Evolutionary conservation across 1,284 basidiomycete genomes (phyloP).

Genomic region (Leccinum insolens): DNA sequence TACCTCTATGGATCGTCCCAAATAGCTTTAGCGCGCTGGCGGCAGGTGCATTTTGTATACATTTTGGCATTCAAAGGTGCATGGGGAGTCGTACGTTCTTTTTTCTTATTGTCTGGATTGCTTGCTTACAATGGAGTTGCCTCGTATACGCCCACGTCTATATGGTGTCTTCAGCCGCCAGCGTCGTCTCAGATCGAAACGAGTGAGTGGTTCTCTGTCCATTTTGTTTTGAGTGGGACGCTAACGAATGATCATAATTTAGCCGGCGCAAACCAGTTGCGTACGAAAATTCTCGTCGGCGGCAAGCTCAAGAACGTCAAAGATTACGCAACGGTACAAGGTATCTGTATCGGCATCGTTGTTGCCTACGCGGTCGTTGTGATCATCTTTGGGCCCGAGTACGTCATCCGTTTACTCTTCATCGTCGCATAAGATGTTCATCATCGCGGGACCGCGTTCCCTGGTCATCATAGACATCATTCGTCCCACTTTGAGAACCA

Average conservation of each 20-base stretch:
- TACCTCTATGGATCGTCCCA: conserved; percentile 88
- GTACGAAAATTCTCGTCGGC: conserved; percentile 52
- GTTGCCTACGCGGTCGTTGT: conserved; percentile 71
- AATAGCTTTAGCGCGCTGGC: conserved; percentile 63
- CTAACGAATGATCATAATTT: conserved; percentile 7
- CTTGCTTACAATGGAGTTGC: conserved; percentile 11
- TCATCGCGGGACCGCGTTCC: background rate
- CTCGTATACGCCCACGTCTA: conserved; percentile 22
- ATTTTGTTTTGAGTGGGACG: background rate
- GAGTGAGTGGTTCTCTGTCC: conserved; percentile 47
- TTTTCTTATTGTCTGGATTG: background rate
- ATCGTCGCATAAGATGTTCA: background rate
- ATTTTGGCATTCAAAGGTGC: conserved; percentile 84
- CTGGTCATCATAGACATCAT: conserved; percentile 56
- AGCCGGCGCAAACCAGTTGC: conserved; percentile 63
- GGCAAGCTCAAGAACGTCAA: conserved; percentile 54
- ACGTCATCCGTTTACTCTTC: conserved; percentile 28
- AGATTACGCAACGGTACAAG: conserved; percentile 87
- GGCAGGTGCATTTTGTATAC: conserved; percentile 84
- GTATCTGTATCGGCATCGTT: conserved; percentile 83
- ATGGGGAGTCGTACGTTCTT: conserved; percentile 70
- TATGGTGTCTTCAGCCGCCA: conserved; percentile 81
- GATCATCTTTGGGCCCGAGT: conserved; percentile 77
- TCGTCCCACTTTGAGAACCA: conserved; percentile 83
- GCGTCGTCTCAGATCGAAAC: conserved; percentile 89